A percentile compares a stretch with the other conserved stretches of the same genome.
Conservation (phyloP, 78 protist genomes). For the Dictyostelium discoideum region dicty_2.7 NC_007090.3:3611001-3611500, state of each 20-base stretch:
- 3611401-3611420: conserved; percentile 44
- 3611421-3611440: conserved; percentile 55
- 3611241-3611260: conserved; percentile 67
- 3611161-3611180: neutral
- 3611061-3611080: conserved; percentile 34
- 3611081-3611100: neutral
- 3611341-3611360: conserved; percentile 41
- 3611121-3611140: neutral
- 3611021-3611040: conserved; percentile 56
- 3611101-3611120: neutral
- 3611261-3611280: conserved; percentile 68
- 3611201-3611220: conserved; percentile 67
- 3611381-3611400: conserved; percentile 42
- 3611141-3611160: no score
- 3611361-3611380: conserved; percentile 64
- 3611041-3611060: conserved; percentile 81
- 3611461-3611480: conserved; percentile 82
- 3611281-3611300: conserved; percentile 52
- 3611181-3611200: conserved; percentile 81
- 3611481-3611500: conserved; percentile 69
- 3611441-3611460: conserved; percentile 81
- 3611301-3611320: conserved; percentile 75
- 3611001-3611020: conserved; percentile 72
- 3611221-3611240: conserved; percentile 47
- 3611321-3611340: conserved; percentile 32